Percentiles rank a stretch among this genome's conserved stretches.
These are phyloP conservation scores for Pythium scleroteichum DNA, from an alignment of 352 stramenopile genomes.

Conservation along the genomic window DNA sequence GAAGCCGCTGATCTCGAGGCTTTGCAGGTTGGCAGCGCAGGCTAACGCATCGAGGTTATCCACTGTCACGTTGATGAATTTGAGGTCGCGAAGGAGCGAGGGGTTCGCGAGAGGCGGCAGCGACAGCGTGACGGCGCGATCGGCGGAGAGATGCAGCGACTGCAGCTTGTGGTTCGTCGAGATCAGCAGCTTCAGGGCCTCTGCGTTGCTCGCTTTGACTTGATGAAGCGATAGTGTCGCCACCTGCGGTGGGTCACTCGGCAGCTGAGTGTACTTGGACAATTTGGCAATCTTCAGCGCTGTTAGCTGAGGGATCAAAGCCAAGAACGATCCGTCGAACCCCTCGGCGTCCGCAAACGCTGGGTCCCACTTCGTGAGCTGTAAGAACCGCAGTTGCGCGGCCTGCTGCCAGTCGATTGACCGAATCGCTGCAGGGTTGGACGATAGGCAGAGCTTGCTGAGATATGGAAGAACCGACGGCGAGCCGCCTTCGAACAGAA, in stretches of 20 bases:
- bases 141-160: constrained; percentile 1
- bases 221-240: constrained; percentile 3
- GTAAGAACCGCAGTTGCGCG: not conserved
- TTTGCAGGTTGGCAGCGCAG: not conserved
- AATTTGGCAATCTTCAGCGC: constrained; percentile 12
- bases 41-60: constrained; percentile 2
- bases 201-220: not conserved
- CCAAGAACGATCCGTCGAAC: constrained; percentile 7
- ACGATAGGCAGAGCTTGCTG: constrained; percentile 2
- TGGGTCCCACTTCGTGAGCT: constrained; percentile 8
- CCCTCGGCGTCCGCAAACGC: not conserved
- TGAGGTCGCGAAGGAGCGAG: not conserved
- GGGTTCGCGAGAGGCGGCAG: not conserved
- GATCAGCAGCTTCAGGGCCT: not conserved
- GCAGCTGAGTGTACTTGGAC: constrained; percentile 1
- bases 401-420: constrained; percentile 5
- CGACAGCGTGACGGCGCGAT: not conserved
- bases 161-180: not conserved
- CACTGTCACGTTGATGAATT: constrained; percentile 3
- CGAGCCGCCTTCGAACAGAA: not conserved
- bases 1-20: constrained; percentile 15
- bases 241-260: not conserved
- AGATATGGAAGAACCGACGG: not conserved
- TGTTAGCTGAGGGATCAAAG: not conserved
- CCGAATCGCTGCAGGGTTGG: constrained; percentile 5